These are phyloP conservation scores for Aethionema arabicum DNA, from an alignment of 345 rosid genomes.

Conservation along the genomic window DNA sequence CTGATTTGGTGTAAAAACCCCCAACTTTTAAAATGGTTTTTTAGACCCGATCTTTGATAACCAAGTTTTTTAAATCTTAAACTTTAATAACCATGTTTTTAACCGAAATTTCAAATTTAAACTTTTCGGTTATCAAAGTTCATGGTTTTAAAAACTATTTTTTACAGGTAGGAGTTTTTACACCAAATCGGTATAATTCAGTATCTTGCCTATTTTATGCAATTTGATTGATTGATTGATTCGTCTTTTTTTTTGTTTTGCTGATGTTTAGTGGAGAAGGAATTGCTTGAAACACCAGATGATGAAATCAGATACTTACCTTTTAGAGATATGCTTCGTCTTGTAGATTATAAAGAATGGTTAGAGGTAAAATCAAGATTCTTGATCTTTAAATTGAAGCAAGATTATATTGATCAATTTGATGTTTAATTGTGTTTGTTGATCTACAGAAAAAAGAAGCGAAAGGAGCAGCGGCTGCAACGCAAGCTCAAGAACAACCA, in stretches of 20 bases:
- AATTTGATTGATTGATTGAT: neutral
- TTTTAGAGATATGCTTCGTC: slow-evolving; percentile 65
- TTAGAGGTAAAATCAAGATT: slow-evolving; percentile 44
- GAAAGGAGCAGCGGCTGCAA: slow-evolving; percentile 35
- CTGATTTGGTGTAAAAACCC: neutral
- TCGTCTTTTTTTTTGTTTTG: no score
- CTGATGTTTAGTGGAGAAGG: slow-evolving; percentile 48
- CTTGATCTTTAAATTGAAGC: no score
- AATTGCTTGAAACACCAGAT: slow-evolving; percentile 72
- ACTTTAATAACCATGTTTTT: no score
- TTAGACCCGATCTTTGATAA: no score
- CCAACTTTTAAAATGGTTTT: no score
- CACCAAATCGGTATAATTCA: no score
- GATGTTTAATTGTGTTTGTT: slow-evolving; percentile 1
- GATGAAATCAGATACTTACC: slow-evolving; percentile 59
- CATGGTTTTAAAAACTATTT: no score
- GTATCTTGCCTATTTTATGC: neutral
- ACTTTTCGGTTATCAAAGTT: no score
- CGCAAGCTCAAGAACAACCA: slow-evolving; percentile 39
- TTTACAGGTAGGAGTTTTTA: no score
- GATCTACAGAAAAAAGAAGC: slow-evolving; percentile 62
- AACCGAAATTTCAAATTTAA: no score
- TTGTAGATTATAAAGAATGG: slow-evolving; percentile 63
- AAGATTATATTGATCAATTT: neutral
- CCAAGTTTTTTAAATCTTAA: no score